phyloP scores from a whole-genome alignment of 345 rosid species.

The Gossypium longicalyx region DNA sequence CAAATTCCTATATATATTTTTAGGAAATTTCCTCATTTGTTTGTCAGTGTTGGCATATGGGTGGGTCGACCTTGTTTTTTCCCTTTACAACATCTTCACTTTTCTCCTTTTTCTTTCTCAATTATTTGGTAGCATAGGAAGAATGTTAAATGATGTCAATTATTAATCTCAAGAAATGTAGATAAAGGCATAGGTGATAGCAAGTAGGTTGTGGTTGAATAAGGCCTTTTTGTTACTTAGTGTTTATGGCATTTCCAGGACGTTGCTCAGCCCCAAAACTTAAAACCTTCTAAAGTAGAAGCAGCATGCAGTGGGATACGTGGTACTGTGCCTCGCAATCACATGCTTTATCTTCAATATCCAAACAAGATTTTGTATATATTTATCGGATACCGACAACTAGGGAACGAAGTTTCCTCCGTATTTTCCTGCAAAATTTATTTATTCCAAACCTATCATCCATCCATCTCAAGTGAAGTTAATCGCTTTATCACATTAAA shows the following conservation, averaged over 20 bases:
- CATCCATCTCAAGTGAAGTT: background rate
- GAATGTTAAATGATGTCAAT: background rate
- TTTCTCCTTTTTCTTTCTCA: background rate
- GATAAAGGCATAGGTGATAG: background rate
- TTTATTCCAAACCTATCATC: background rate
- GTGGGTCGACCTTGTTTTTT: background rate
- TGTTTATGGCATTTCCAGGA: background rate
- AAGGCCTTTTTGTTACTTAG: background rate
- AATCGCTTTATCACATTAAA: no score
- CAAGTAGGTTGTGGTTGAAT: background rate
- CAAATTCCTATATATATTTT: background rate
- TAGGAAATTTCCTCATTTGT: background rate
- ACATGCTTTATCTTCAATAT: background rate
- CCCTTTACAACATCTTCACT: background rate
- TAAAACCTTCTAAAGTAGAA: background rate
- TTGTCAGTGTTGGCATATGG: no score
- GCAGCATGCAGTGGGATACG: background rate
- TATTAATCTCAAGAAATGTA: background rate
- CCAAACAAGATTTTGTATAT: background rate
- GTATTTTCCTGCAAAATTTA: background rate
- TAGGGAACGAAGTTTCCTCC: background rate
- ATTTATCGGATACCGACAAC: background rate
- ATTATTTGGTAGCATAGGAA: background rate
- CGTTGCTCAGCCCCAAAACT: background rate
- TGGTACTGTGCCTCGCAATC: background rate